Evolutionary conservation across 1,139 yeast species (phyloP).

Genomic region (Hansenula sp.): DNA sequence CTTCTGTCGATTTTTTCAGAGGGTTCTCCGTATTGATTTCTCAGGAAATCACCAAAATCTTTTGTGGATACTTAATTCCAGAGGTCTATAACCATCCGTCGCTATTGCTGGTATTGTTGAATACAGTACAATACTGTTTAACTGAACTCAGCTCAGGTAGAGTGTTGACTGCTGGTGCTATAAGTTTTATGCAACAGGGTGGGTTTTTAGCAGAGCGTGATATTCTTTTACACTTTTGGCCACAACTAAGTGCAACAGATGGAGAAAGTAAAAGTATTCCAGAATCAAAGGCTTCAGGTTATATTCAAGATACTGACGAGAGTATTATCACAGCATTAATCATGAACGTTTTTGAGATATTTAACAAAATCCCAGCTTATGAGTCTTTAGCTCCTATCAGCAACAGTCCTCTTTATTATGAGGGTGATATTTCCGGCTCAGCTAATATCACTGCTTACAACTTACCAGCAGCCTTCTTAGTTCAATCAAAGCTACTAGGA

Average conservation of each 20-base stretch:
- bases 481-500: conserved; percentile 37
- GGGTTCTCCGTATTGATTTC: conserved; percentile 35
- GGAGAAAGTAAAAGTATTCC: conserved; percentile 27
- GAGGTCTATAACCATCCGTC: conserved; percentile 7
- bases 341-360: conserved; percentile 36
- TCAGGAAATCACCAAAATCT: conserved; percentile 29
- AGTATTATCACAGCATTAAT: conserved; percentile 38
- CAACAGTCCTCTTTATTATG: conserved; percentile 18
- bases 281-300: conserved; percentile 34
- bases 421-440: conserved; percentile 18
- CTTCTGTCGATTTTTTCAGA: conserved; percentile 11
- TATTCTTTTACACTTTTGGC: conserved; percentile 20
- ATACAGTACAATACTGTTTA: conserved; percentile 26
- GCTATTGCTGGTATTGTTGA: conserved; percentile 11
- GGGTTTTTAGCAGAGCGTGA: conserved; percentile 32
- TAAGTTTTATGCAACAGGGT: conserved; percentile 43
- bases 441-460: conserved; percentile 19
- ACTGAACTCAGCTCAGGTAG: conserved; percentile 22
- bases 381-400: conserved; percentile 19
- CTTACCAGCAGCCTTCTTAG: conserved; percentile 30
- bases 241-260: conserved; percentile 17
- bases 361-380: conserved; percentile 34
- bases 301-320: conserved; percentile 32
- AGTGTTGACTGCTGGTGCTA: conserved; percentile 39
- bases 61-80: conserved; percentile 13